A percentile compares a stretch with the other conserved stretches of the same genome.
Evolutionary conservation across 2,329 filamentous ascomycete genomes (phyloP).

Genomic region (Karstenula rhodostoma): DNA sequence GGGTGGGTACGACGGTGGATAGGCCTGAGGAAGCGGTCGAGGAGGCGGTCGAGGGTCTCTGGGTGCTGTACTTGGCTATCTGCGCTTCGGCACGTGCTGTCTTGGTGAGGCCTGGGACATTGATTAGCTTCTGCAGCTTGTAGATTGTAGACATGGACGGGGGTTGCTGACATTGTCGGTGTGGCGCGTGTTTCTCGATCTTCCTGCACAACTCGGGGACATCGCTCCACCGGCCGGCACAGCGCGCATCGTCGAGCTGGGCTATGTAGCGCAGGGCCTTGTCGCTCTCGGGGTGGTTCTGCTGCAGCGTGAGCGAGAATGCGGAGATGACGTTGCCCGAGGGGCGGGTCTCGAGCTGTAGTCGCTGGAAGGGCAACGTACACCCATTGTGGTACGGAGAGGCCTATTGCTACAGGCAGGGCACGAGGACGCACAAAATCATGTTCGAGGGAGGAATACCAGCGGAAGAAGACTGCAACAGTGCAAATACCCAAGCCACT

Average conservation of each 20-base stretch:
- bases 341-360: conserved; percentile 7
- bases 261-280: conserved; percentile 86
- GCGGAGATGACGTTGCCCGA: conserved; percentile 43
- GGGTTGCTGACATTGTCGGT: conserved; percentile 75
- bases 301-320: conserved; percentile 37
- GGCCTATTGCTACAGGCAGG: conserved; percentile 35
- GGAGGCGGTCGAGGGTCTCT: conserved; percentile 53
- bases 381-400: conserved; percentile 47
- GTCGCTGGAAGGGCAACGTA: conserved; percentile 30
- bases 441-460: conserved; percentile 40
- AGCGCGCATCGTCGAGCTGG: conserved; percentile 84
- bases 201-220: conserved; percentile 91
- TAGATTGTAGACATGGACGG: conserved; percentile 19
- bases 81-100: conserved; percentile 58
- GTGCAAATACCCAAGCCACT: conserved; percentile 26
- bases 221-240: conserved; percentile 84
- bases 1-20: conserved; percentile 49
- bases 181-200: conserved; percentile 90
- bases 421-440: conserved; percentile 30
- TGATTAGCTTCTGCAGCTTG: conserved; percentile 20
- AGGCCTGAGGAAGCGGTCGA: conserved; percentile 47
- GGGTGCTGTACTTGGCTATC: conserved; percentile 52
- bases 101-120: conserved; percentile 53
- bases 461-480: conserved; percentile 31
- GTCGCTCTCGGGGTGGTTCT: conserved; percentile 63